phyloP scores from a whole-genome alignment of 345 rosid species.

The Pistacia integerrima region DNA sequence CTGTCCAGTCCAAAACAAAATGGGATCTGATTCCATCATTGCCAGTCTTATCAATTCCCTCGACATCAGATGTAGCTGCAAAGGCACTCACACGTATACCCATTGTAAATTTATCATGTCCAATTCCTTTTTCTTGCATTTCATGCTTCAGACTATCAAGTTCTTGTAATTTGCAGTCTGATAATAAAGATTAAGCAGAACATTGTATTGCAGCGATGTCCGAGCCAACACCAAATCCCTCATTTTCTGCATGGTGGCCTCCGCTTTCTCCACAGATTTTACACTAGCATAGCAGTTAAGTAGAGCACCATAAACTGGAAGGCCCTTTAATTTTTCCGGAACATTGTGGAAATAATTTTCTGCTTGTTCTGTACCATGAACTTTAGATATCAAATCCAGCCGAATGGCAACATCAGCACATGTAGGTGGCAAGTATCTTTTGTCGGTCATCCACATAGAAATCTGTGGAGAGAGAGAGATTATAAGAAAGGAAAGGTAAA shows the following conservation, averaged over 20 bases:
- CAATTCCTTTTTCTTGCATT: conserved; percentile 22
- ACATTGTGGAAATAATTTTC: conserved; percentile 35
- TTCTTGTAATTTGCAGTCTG: conserved; percentile 31
- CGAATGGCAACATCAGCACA: conserved; percentile 32
- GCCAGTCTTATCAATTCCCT: conserved; percentile 31
- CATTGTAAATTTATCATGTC: conserved; percentile 18
- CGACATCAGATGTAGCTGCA: conserved; percentile 25
- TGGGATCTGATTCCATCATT: conserved; percentile 31
- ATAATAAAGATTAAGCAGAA: conserved; percentile 31
- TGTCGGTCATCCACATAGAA: conserved; percentile 49
- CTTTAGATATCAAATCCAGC: conserved; percentile 42
- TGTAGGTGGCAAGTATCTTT: conserved; percentile 19
- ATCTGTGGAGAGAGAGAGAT: conserved; percentile 23
- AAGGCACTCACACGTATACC: conserved; percentile 30
- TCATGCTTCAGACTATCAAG: conserved; percentile 25
- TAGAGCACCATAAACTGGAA: conserved; percentile 36
- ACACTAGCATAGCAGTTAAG: conserved; percentile 40
- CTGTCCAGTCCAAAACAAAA: conserved; percentile 23
- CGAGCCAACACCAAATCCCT: conserved; percentile 29
- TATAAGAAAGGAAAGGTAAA: background rate
- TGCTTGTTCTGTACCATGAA: conserved; percentile 37
- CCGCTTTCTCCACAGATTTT: conserved; percentile 42
- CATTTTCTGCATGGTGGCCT: conserved; percentile 37
- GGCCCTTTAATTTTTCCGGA: conserved; percentile 19
- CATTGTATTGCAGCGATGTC: conserved; percentile 20